Conservation (phyloP, 345 rosid genomes). For the Arabidopsis arenosa region DNA sequence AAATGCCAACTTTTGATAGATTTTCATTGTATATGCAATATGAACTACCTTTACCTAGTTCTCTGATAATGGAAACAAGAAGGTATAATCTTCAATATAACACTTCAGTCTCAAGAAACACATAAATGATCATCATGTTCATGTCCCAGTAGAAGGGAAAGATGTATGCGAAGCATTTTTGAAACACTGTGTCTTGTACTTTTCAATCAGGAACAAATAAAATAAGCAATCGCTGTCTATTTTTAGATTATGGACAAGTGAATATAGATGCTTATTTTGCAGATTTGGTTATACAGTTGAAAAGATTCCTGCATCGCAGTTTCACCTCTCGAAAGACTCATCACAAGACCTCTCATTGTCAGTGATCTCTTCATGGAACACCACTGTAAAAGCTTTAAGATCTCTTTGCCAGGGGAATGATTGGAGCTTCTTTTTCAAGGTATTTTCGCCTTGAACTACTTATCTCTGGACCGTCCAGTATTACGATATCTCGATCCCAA, state of each 20-base stretch:
- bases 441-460: conserved; percentile 36
- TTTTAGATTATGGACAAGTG: neutral
- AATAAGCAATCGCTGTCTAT: neutral
- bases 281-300: conserved; percentile 81
- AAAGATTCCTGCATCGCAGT: conserved; percentile 71
- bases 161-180: neutral
- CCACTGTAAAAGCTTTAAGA: conserved; percentile 53
- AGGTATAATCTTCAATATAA: neutral
- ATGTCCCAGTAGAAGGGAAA: conserved; percentile 13
- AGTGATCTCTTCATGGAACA: conserved; percentile 75
- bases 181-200: neutral
- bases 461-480: neutral
- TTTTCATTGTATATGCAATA: conserved; percentile 9
- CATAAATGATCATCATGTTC: neutral
- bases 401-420: conserved; percentile 82
- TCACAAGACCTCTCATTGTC: conserved; percentile 55
- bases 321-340: conserved; percentile 67
- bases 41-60: neutral
- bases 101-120: neutral
- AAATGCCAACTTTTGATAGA: conserved; percentile 4
- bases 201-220: neutral
- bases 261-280: conserved; percentile 41
- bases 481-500: conserved; percentile 1
- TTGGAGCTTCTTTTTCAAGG: conserved; percentile 81
- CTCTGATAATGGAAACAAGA: neutral